A percentile compares a stretch with the other conserved stretches of the same genome.
phyloP scores from a whole-genome alignment of 352 stramenopile species.

The Bremia lactucae region DNA sequence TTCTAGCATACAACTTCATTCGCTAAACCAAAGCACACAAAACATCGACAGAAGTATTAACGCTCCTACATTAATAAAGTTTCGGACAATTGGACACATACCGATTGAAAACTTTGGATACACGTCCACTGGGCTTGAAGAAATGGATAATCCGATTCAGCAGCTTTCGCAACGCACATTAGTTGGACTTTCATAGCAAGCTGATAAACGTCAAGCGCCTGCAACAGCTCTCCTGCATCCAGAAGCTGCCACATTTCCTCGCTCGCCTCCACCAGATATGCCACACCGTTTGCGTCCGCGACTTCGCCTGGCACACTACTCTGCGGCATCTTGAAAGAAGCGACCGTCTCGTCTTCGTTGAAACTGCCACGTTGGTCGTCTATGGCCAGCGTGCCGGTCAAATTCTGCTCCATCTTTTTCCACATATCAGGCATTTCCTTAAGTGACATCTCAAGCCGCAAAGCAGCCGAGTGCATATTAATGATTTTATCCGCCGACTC shows the following conservation, averaged over 20 bases:
- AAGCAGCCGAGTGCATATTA: slow-evolving; percentile 83
- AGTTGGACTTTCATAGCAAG: slow-evolving; percentile 24
- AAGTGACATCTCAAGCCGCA: slow-evolving; percentile 68
- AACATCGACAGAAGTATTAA: slow-evolving; percentile 5
- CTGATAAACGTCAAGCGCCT: slow-evolving; percentile 40
- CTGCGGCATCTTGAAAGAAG: background rate
- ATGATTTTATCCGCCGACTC: slow-evolving; percentile 89
- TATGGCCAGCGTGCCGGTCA: slow-evolving; percentile 22
- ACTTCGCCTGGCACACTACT: background rate
- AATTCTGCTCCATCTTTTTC: slow-evolving; percentile 43
- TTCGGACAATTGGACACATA: slow-evolving; percentile 7
- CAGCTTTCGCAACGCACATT: slow-evolving; percentile 5
- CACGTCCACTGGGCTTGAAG: slow-evolving; percentile 54
- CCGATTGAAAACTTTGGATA: slow-evolving; percentile 49
- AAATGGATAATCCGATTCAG: slow-evolving; percentile 40
- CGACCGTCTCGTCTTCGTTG: background rate
- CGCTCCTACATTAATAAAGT: background rate
- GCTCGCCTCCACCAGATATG: slow-evolving; percentile 40
- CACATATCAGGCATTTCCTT: slow-evolving; percentile 82
- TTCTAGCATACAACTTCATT: slow-evolving; percentile 32
- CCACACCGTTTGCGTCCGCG: slow-evolving; percentile 24
- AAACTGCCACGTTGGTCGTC: background rate
- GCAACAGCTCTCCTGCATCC: slow-evolving; percentile 46
- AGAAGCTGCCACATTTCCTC: slow-evolving; percentile 65
- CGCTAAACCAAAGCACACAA: slow-evolving; percentile 20